Base-by-base conservation (phyloP, 495 filamentous ascomycete genomes). In the Xanthoparmelia taractica region DNA sequence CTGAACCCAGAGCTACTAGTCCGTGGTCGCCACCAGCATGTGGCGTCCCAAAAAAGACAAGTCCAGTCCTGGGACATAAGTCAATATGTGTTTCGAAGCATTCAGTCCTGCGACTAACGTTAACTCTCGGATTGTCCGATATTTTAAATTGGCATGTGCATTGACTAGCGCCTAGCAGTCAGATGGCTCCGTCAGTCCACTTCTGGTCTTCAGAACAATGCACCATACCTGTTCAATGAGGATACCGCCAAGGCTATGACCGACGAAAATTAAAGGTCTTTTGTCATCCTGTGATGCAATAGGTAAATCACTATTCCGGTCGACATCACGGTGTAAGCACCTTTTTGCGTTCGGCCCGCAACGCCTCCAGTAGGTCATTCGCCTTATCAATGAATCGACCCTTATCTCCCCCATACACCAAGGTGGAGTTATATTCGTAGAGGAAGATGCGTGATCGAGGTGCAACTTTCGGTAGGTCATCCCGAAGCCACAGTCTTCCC, bases 31-130 rank as follows among this genome's bases (percentile, higher is more conserved):
- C 23, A n/a, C 59, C 59, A 12, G 27, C 60, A 31, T 66, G 64
- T 23, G 64, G 64, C 5, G 60, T 57, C 25, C 64, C 59, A 48
- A 66, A 66, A 37, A 66, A 66, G 0, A 66, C 13, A 13, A 66
- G 52, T 3, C 64, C 64, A n/a, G n/a, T n/a, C n/a, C n/a, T n/a
- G n/a, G n/a, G n/a, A n/a, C n/a, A n/a, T n/a, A n/a, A n/a, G n/a
- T n/a, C n/a, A n/a, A n/a, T n/a, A n/a, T n/a, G n/a, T n/a, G n/a
- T n/a, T n/a, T n/a, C n/a, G n/a, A n/a, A n/a, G n/a, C n/a, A n/a
- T n/a, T n/a, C n/a, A n/a, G n/a, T n/a, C n/a, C n/a, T n/a, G n/a
- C 25, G 7, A 27, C 61, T 63, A 29, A 63, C 61, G 61, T 63
- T 10, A 54, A 15, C 13, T 58, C 33, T 18, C 50, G 37, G 8